phyloP scores from a whole-genome alignment of 1,139 yeast genomes.

The Suhomyces ambrosiae region DNA sequence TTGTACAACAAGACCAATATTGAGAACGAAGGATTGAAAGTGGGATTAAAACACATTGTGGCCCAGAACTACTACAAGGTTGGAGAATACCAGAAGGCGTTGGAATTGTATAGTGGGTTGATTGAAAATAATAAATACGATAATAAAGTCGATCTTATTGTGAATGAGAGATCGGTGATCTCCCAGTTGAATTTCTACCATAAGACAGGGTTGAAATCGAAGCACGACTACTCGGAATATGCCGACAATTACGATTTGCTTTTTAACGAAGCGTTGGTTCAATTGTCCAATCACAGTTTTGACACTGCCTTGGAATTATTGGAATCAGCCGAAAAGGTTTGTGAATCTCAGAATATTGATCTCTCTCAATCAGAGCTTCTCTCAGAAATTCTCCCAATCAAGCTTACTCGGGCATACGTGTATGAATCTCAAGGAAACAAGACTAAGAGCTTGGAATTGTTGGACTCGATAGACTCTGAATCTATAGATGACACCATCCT shows the following conservation, averaged over 20 bases:
- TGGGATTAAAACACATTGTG: conserved; percentile 68
- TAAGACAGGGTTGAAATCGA: conserved; percentile 13
- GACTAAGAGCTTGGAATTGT: conserved; percentile 45
- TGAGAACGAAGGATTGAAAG: conserved; percentile 23
- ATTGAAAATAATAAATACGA: conserved; percentile 38
- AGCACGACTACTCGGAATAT: conserved; percentile 15
- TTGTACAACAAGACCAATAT: conserved; percentile 34
- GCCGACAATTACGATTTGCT: conserved; percentile 36
- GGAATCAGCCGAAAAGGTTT: conserved; percentile 50
- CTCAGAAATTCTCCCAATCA: conserved; percentile 61
- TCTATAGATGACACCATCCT: conserved; percentile 34
- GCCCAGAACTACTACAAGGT: conserved; percentile 79
- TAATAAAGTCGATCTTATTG: conserved; percentile 56
- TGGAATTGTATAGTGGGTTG: conserved; percentile 55
- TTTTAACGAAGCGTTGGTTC: conserved; percentile 70
- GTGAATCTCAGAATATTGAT: conserved; percentile 41
- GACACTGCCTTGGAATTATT: conserved; percentile 49
- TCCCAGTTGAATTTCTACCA: conserved; percentile 47
- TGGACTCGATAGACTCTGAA: conserved; percentile 25
- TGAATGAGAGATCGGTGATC: conserved; percentile 69
- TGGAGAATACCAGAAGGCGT: conserved; percentile 61
- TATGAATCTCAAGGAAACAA: conserved; percentile 49
- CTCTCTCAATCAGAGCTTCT: conserved; percentile 43
- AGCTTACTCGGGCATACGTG: conserved; percentile 70
- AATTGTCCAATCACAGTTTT: conserved; percentile 48